Base-by-base conservation (phyloP, 139 green algal genomes). In the Pleodorina starrii region DNA sequence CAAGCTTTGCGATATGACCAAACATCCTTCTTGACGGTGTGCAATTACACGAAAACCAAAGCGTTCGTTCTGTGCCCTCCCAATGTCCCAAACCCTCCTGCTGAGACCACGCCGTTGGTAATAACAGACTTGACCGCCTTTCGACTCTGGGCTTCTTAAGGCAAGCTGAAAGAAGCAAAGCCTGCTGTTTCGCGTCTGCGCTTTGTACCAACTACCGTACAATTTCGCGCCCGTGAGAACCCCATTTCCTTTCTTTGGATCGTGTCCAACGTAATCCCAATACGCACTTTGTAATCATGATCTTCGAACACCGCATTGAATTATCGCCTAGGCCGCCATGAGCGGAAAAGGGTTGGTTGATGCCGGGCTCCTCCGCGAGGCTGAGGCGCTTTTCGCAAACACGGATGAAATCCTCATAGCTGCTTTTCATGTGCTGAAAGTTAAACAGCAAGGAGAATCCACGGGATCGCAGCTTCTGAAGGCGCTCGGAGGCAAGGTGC, bases 401-500 rank as follows among this genome's bases (percentile, higher is more conserved):
- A 91, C 40, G 3, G 86, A 94, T 36, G 80, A 89, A 29, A 91
- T 94, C n/a, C 51, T 92, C 3, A 68, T 94, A 40, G 91, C 89
- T 9, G 91, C 89, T 0, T 91, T 94, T n/a, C 84, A 93, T 60
- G 91, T 87, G 7, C 48, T 90, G 1, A 90, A 90, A 38, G 25
- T 93, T 1, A 86, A 89, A 12, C 88, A 91, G n/a, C 50, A 54
- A 11, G 59, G 69, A 5, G 91, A 94, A 48, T 79, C 63, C 2
- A 92, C 89, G 11, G 91, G 91, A 23, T 14, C 85, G 2, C 85
- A 94, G 80, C 85, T 94, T 35, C 50, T 94, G 6, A 94, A 94
- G 43, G 74, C 91, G 2, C 89, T 92, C 3, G 91, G 89, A 0
- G 91, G 16, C 25, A 92, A 91, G 86, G 91, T 92, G 50, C 2